Evolutionary conservation across 139 green algal genomes (phyloP), one percentile per base, ranked within the genome.

Genomic region (Chlamydomonas asymmetrica): DNA sequence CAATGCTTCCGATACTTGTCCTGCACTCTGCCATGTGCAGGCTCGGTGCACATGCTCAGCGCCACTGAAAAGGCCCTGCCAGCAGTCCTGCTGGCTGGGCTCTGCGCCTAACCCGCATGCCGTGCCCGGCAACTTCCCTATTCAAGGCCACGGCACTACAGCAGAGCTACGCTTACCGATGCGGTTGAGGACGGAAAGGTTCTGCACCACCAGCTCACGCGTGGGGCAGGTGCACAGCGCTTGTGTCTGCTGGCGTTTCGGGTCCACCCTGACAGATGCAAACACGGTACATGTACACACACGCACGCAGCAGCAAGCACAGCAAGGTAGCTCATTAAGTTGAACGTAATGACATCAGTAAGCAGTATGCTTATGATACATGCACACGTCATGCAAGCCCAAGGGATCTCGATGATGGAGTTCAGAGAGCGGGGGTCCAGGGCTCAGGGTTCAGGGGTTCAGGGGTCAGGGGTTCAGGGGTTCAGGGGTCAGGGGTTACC

Each of bases 191-290:
- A 98, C 93, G 31, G 63, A 75, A 50, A 96, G 62, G 88, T 99
- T 99, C 76, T 87, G 95, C 23, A 96, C 72, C 29, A 97, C 96
- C 72, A 99, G 91, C 88, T 99, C 96, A 31, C 97, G 89, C 9
- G 97, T 99, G 38, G 96, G 95, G 82, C 97, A 99, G 27, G 98
- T 90, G 77, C 97, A 99, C 37, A 99, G 77, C 40, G 96, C 94
- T 84, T 99, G 97, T 1, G 95, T 87, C 31, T 80, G 69, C 22
- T 85, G 65, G 23, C 93, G 20, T 10, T 45, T 40, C 0, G 89
- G 86, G 80, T 99, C 88, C 1, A 99, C 93, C 25, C 96, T 92
- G 70, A 38, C n/a, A n/a, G n/a, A n/a, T n/a, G n/a, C 49, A 57
- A 57, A n/a, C 49, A 57, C 22, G 18, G 20, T 18, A 57, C 49